Percentiles rank a stretch among this genome's conserved stretches.
Conservation (phyloP, 2,329 filamentous ascomycete genomes). For the Geosmithia morbida region DNA sequence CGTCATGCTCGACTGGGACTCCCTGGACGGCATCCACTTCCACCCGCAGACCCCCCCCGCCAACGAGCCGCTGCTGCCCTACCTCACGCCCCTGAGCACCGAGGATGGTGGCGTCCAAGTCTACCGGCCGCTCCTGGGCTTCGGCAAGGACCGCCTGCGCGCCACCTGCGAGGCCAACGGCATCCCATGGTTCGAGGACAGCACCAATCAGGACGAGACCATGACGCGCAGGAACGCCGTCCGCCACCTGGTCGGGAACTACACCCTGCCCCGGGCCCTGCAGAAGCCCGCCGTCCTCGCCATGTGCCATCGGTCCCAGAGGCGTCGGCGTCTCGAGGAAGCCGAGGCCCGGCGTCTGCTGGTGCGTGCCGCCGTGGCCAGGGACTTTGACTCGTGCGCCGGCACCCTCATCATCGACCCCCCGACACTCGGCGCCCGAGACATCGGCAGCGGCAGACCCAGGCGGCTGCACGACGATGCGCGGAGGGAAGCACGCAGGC, state of each 20-base stretch:
- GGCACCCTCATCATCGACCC: constrained; percentile 33
- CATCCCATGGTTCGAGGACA: constrained; percentile 70
- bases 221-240: constrained; percentile 73
- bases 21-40: constrained; percentile 11
- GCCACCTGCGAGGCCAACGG: constrained; percentile 56
- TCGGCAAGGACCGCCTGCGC: constrained; percentile 59
- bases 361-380: constrained; percentile 26
- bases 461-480: constrained; percentile 4
- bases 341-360: constrained; percentile 41
- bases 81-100: constrained; percentile 20
- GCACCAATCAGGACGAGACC: constrained; percentile 64
- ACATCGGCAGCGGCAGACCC: background rate
- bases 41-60: constrained; percentile 9
- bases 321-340: constrained; percentile 27
- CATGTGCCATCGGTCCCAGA: constrained; percentile 38
- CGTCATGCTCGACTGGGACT: background rate
- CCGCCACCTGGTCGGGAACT: constrained; percentile 44
- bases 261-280: constrained; percentile 55
- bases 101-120: constrained; percentile 54
- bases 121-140: constrained; percentile 54
- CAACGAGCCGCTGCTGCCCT: constrained; percentile 11
- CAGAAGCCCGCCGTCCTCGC: constrained; percentile 48
- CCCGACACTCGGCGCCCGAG: constrained; percentile 15
- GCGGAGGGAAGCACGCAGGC: constrained; percentile 10
- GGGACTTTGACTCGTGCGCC: constrained; percentile 28